Base-by-base conservation (phyloP, 176 grass and related monocot species). In the Cymbopogon citratus region DNA sequence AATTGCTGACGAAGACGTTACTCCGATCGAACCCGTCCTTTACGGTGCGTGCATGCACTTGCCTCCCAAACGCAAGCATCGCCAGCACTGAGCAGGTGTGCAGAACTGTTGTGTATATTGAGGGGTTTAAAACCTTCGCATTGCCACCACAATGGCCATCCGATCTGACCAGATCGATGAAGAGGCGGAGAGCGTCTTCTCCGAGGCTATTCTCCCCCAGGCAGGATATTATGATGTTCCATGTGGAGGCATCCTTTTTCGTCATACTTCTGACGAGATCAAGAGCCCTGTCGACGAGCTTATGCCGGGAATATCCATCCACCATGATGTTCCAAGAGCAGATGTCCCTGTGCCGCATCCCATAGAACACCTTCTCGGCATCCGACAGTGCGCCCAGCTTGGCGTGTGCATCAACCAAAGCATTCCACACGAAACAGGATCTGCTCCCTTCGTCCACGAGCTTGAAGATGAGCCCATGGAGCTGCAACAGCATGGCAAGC, bases 261-360 rank as follows among this genome's bases (percentile, higher is more conserved):
- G 9, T 51, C 80, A 88, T 87, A 3, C 46, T 79, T 66, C 63
- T 73, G 81, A 88, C 91, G 67, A 91, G 84, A 45, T 54, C 35
- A 16, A 94, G 73, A 75, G 86, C 89, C 87, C 36, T 74, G n/a
- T 66, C 44, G 12, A 51, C 5, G 19, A 85, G 75, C 77, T 79
- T 71, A 75, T 87, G 80, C 35, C 76, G 80, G 23, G 71, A 69
- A 51, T 89, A 94, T 19, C 27, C 83, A 75, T 75, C 73, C 86
- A 91, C 87, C 88, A 91, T 89, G 27, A 68, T 91, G 73, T 86
- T 94, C 89, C 80, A 85, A 34, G 92, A 89, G 46, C 72, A 75
- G 12, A 84, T 63, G 49, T 94, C 89, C 92, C 77, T 89, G 34
- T 24, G 35, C 31, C 25, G 69, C 86, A 91, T 94, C 24, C 9